phyloP scores from a whole-genome alignment of 2,329 filamentous ascomycete genomes.

The Dactylellina parvicollis region DNA sequence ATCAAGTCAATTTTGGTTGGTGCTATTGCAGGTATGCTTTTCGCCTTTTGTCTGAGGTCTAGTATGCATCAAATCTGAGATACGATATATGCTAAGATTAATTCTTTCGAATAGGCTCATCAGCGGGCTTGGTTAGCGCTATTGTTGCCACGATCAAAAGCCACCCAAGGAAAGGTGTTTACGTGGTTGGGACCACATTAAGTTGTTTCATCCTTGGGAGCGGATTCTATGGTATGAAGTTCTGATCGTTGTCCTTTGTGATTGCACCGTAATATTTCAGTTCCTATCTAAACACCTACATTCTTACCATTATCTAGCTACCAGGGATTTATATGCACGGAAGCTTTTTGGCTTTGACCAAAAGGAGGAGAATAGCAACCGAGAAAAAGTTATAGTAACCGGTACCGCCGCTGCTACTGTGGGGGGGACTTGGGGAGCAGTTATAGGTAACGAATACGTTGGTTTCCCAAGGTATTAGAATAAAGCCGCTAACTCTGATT shows the following conservation, averaged over 20 bases:
- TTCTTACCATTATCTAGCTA: constrained; percentile 2
- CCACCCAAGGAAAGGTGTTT: constrained; percentile 33
- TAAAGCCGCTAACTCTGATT: neutral
- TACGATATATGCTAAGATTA: neutral
- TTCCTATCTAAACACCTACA: neutral
- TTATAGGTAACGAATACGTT: constrained; percentile 26
- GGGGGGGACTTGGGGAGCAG: constrained; percentile 33
- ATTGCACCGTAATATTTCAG: neutral
- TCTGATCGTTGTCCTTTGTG: neutral
- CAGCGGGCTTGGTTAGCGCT: constrained; percentile 27
- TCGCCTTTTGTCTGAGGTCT: too few species aligned
- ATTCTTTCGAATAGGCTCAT: constrained; percentile 24
- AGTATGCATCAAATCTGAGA: neutral
- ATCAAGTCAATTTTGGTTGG: constrained; percentile 1
- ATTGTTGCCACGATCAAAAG: constrained; percentile 36
- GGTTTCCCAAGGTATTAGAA: neutral
- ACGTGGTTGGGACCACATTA: constrained; percentile 32
- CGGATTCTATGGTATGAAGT: constrained; percentile 36
- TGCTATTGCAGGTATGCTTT: constrained; percentile 9
- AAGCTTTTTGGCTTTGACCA: constrained; percentile 13
- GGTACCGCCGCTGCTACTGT: constrained; percentile 33
- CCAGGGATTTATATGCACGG: constrained; percentile 28
- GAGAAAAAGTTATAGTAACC: constrained; percentile 16
- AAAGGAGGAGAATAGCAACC: neutral
- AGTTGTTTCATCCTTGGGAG: constrained; percentile 39